Base-by-base conservation (phyloP, 2,329 filamentous ascomycete genomes). In the Phaeosphaeria sp. region DNA sequence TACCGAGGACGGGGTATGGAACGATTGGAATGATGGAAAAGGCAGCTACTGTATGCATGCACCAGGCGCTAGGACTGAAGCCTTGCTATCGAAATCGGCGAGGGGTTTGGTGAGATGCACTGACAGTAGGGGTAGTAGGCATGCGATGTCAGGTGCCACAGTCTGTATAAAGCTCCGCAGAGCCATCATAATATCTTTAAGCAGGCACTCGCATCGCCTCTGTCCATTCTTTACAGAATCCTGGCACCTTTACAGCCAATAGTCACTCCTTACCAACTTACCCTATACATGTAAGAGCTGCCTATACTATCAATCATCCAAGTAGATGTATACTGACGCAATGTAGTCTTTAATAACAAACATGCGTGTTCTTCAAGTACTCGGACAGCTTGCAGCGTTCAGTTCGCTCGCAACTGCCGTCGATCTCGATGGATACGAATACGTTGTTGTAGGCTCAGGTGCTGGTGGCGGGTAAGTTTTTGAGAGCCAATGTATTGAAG, bases 371-470 rank as follows among this genome's bases (percentile, higher is more conserved):
- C 61, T 55, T 44, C 61, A 60, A 21, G 49, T 71, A 15, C 58
- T 68, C 30, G 56, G 63, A 43, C 62, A 58, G 39, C 56, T 68
- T 39, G 61, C 61, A n/a, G 64, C 66, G 30, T 61, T 68, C 20
- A 44, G 61, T 33, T 65, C 68, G 17, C 58, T 72, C 27, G 70
- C 63, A 30, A 60, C 43, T 42, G 72, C 70, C 46, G 70, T 66
- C 21, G 63, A 75, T 42, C 68, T 75, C 11, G 72, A 68, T 4
- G 72, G 68, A 13, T 89, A 89, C 67, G 87, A 89, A 59, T 89
- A 87, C 73, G 79, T 89, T 25, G 81, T 89, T 10, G 85, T 89
- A 39, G 86, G 87, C 11, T 86, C 84, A 6, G 72, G 73, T 47
- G 69, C 73, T 21, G 73, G 73, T 52, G 71, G 71, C 49, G 67